Percentiles rank a stretch among this genome's conserved stretches.
phyloP scores from a whole-genome alignment of 495 filamentous ascomycete species.

The Cenococcum geophilum region DNA sequence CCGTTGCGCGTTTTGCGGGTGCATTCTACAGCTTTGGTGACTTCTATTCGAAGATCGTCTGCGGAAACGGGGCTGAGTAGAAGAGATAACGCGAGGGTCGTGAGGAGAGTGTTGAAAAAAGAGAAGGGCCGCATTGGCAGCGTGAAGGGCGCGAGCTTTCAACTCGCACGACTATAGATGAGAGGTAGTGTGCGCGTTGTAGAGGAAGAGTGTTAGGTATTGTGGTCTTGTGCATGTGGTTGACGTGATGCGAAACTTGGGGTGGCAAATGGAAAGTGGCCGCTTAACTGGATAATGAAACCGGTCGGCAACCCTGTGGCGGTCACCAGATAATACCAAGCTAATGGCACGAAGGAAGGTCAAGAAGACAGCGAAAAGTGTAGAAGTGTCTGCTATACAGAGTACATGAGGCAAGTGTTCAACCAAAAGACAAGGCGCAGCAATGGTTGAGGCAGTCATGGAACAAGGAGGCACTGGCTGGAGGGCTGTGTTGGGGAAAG shows the following conservation, averaged over 20 bases:
- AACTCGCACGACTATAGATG: background rate
- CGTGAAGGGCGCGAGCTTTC: background rate
- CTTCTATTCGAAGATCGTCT: conserved; percentile 64
- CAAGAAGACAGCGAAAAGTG: background rate
- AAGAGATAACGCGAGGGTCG: conserved; percentile 7
- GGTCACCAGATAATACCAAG: background rate
- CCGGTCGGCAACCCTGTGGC: background rate
- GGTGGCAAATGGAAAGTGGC: background rate
- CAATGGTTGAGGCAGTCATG: background rate
- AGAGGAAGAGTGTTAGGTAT: background rate
- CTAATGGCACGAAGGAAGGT: background rate
- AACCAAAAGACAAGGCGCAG: background rate
- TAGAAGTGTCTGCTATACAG: background rate
- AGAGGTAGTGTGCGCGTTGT: background rate
- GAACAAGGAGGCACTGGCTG: background rate
- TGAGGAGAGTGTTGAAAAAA: conserved; percentile 14
- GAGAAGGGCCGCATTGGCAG: conserved; percentile 22
- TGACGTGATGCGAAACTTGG: background rate
- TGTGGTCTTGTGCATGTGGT: background rate
- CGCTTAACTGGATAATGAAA: background rate
- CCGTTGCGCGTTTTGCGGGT: conserved; percentile 67
- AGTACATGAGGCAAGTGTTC: background rate
- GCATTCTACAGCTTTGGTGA: conserved; percentile 64
- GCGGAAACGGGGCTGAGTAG: conserved; percentile 8
- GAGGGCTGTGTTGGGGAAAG: background rate